phyloP scores from a whole-genome alignment of 1,284 basidiomycete species.

The Heterobasidion occidentale region DNA sequence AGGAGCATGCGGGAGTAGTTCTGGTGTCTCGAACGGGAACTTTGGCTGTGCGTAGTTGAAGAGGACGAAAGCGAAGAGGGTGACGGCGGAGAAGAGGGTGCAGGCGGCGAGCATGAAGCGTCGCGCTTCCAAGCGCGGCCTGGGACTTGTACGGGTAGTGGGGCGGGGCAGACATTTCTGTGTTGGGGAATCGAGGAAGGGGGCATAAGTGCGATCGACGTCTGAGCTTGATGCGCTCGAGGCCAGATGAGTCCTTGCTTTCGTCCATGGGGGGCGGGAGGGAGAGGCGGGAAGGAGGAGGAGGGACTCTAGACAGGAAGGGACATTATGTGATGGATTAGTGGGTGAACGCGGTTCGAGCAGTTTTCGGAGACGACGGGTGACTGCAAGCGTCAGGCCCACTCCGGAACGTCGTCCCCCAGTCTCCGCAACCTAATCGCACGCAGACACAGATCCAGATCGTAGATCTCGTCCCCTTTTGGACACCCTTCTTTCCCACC shows the following conservation, averaged over 20 bases:
- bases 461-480: too few species aligned
- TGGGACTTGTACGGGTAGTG: conserved; percentile 3
- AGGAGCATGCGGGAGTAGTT: conserved; percentile 5
- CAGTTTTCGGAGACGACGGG: not conserved
- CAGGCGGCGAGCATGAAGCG: conserved; percentile 17
- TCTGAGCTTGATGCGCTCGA: conserved; percentile 8
- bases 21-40: conserved; percentile 3
- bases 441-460: too few species aligned
- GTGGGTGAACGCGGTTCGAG: too few species aligned
- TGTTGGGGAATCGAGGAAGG: conserved; percentile 13
- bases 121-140: conserved; percentile 12
- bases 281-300: too few species aligned
- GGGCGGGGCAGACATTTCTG: conserved; percentile 10
- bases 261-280: conserved; percentile 1
- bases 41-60: conserved; percentile 21
- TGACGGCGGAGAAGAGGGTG: conserved; percentile 19
- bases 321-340: too few species aligned
- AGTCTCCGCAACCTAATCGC: too few species aligned
- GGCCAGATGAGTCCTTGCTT: not conserved
- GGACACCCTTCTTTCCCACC: too few species aligned
- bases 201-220: conserved; percentile 20
- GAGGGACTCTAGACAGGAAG: too few species aligned
- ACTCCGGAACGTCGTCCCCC: not conserved
- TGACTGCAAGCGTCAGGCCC: not conserved
- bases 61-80: conserved; percentile 24